Evolutionary conservation across 768 basidiomycete genomes (phyloP).

Genomic region (Rhodocollybia butyracea): DNA sequence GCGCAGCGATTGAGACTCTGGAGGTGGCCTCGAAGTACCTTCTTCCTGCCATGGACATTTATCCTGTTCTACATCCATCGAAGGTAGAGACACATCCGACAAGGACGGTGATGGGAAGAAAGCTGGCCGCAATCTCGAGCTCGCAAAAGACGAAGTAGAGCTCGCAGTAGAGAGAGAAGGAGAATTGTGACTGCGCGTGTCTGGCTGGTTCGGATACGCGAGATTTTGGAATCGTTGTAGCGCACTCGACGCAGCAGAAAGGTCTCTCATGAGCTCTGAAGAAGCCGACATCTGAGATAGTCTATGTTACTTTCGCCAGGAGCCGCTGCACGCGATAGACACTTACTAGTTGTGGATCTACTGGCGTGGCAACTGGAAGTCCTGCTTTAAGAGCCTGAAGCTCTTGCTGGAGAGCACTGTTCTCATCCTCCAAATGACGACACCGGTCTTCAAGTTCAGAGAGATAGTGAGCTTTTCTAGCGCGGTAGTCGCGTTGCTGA

Average conservation of each 20-base stretch:
- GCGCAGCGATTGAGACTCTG: neutral
- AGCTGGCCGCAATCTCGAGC: conserved; percentile 18
- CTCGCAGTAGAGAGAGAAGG: conserved; percentile 15
- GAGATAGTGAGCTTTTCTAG: conserved; percentile 55
- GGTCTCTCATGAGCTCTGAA: conserved; percentile 46
- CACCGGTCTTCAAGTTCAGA: conserved; percentile 54
- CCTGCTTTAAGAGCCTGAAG: conserved; percentile 40
- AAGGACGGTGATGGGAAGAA: conserved; percentile 24
- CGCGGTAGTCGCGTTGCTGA: conserved; percentile 65
- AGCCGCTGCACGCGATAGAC: no score
- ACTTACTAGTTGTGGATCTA: conserved; percentile 26
- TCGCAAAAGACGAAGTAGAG: conserved; percentile 8
- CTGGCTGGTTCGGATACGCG: conserved; percentile 30
- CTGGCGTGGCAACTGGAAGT: conserved; percentile 25
- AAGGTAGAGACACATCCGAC: conserved; percentile 4
- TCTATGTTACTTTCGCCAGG: no score
- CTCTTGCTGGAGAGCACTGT: conserved; percentile 44
- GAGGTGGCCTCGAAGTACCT: neutral
- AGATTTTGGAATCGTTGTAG: conserved; percentile 51
- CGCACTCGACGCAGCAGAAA: conserved; percentile 45
- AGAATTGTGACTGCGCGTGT: conserved; percentile 9
- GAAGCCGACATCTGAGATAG: conserved; percentile 21
- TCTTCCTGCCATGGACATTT: neutral
- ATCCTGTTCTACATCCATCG: neutral
- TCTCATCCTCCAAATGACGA: conserved; percentile 53